Evolutionary conservation across 176 grass and related monocot species (phyloP).

Genomic region (Sorghum bicolor): Sorghum_bicolor_NCBIv3 NC_012875.2:57161501-57162000

Average conservation of each 20-base stretch:
- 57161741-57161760: background rate
- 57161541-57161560: conserved; percentile 9
- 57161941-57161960: background rate
- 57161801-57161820: background rate
- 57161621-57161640: background rate
- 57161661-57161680: background rate
- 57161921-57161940: background rate
- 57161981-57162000: too few relatives aligned
- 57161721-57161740: background rate
- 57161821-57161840: background rate
- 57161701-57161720: background rate
- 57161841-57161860: background rate
- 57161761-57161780: background rate
- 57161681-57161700: background rate
- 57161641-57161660: background rate
- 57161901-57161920: too few relatives aligned
- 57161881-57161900: too few relatives aligned
- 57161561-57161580: conserved; percentile 99
- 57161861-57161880: background rate
- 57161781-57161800: background rate
- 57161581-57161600: conserved; percentile 95
- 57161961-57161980: background rate
- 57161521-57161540: background rate
- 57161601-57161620: conserved; percentile 89
- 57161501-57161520: background rate